These are phyloP conservation scores for Globisporangium nagaii DNA, from an alignment of 352 stramenopile genomes.

Conservation along the genomic window DNA sequence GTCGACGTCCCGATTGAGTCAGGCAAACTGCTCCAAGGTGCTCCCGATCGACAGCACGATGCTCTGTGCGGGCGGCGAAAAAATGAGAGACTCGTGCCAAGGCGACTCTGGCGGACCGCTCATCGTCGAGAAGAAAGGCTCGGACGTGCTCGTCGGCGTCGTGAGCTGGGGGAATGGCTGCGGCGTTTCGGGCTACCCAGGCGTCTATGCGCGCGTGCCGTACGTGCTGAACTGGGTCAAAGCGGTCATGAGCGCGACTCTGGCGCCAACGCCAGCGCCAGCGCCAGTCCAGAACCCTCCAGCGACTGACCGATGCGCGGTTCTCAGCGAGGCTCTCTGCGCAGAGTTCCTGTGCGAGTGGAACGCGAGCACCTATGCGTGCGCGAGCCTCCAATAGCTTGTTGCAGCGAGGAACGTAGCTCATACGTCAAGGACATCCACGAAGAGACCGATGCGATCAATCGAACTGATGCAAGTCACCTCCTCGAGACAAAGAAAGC, in stretches of 20 bases:
- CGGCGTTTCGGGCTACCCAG: slow-evolving; percentile 24
- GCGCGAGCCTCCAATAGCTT: background rate
- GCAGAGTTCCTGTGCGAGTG: background rate
- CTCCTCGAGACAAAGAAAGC: no score
- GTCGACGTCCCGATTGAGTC: slow-evolving; percentile 40
- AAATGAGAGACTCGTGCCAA: slow-evolving; percentile 53
- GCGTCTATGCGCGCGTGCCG: slow-evolving; percentile 47
- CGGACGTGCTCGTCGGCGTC: slow-evolving; percentile 40
- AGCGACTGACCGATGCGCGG: background rate
- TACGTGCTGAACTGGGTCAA: background rate
- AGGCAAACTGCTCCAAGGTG: slow-evolving; percentile 25
- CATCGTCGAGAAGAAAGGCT: slow-evolving; percentile 16
- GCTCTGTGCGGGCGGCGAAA: slow-evolving; percentile 49
- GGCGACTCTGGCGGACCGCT: slow-evolving; percentile 50
- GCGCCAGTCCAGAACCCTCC: background rate
- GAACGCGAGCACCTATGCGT: background rate
- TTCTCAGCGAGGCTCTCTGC: background rate
- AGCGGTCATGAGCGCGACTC: background rate
- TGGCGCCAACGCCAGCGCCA: background rate
- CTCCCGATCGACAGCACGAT: slow-evolving; percentile 31
- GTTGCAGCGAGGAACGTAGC: no score
- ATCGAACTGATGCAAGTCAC: no score
- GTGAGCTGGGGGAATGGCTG: slow-evolving; percentile 62
- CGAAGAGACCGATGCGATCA: no score
- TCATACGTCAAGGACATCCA: no score